These are phyloP conservation scores for Xylaria scruposa DNA, from an alignment of 495 filamentous ascomycete species.

Conservation along the genomic window DNA sequence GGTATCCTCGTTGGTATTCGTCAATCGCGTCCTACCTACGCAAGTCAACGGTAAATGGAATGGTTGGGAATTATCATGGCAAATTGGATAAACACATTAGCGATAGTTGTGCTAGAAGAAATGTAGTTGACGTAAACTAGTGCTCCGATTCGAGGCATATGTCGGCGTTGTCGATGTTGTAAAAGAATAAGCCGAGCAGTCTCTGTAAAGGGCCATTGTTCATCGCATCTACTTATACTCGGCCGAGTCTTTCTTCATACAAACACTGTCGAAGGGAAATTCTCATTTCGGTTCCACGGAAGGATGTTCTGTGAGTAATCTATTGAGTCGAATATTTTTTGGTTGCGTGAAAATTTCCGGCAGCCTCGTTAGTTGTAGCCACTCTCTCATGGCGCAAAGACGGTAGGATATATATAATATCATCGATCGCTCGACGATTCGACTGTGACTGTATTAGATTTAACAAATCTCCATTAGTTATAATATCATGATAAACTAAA, in stretches of 20 bases:
- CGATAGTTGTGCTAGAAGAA: too few species aligned
- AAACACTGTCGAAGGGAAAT: neutral
- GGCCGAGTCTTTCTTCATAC: neutral
- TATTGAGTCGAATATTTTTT: neutral
- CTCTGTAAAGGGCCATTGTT: neutral
- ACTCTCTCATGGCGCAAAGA: neutral
- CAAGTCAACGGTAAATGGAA: neutral
- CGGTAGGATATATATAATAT: neutral
- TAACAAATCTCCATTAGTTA: too few species aligned
- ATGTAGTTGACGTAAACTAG: too few species aligned
- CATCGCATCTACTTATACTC: neutral
- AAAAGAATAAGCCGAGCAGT: neutral
- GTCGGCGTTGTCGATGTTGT: neutral
- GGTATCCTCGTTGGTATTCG: neutral
- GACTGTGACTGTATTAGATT: too few species aligned
- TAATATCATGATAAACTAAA: neutral
- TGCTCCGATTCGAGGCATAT: neutral
- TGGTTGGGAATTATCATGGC: neutral
- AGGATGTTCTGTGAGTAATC: neutral
- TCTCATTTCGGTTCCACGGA: neutral
- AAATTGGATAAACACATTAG: neutral
- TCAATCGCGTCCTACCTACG: neutral
- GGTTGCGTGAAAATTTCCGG: neutral
- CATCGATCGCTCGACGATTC: neutral
- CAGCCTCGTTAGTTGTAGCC: neutral